Base-by-base conservation (phyloP, 768 basidiomycete genomes). In the Coprinopsis cinerea region DNA sequence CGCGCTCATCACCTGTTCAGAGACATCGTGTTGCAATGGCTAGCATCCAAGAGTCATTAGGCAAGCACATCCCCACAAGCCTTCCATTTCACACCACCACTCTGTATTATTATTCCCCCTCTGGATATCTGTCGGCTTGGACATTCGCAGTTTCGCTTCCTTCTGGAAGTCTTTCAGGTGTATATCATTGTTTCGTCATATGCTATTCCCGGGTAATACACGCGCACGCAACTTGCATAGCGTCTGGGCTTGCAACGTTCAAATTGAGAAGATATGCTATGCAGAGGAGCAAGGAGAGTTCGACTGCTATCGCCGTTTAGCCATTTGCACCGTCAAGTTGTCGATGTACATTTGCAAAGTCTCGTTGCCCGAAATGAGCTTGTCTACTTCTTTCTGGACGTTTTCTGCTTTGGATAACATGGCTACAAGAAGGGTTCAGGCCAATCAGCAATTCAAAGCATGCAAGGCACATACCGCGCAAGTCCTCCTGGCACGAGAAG, bases 331-430 rank as follows among this genome's bases (percentile, higher is more conserved):
- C 0, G 90, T 92, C 58, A 92, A 62, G 57, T 92, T 92, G 61
- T 92, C 88, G 60, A 91, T 90, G 60, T 92, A 92, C 81, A 83
- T 85, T 61, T 92, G 89, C 48, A 92, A 68, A 4, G 83, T 91
- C 49, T 83, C 82, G 55, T 92, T 92, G 44, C 83, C 85, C 3
- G 88, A 85, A 1, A 74, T 67, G 18, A 92, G 72, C 64, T 87
- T 90, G 53, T 91, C 85, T n/a, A 88, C 76, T 55, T 92, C 90
- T 50, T 72, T 74, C 66, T 92, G 85, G 7, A 86, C 81, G 24
- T 70, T 67, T 54, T 85, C 79, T 2, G 85, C 82, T 53, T 85
- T 80, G 14, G 71, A 70, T 26, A 88, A 61, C 54, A 92, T 72
- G 47, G 81, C 90, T 92, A 56, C 3, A 32, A 22, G 14, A 34